phyloP scores from a whole-genome alignment of 495 filamentous ascomycete species.

The Amorphotheca resinae region DNA sequence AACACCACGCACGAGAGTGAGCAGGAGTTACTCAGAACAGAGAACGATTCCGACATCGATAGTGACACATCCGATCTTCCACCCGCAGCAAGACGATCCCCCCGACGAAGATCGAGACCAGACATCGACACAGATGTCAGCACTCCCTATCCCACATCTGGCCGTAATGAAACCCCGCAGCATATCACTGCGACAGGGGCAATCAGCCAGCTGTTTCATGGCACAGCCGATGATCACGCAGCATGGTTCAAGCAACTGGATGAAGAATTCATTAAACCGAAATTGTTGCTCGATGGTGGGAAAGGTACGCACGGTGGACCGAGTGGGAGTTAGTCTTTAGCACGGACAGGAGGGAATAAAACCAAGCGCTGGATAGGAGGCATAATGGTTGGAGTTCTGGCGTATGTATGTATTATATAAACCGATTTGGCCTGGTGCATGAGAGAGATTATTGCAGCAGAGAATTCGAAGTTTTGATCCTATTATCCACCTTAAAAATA shows the following conservation, averaged over 20 bases:
- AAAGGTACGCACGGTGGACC: constrained; percentile 21
- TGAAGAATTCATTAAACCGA: constrained; percentile 94
- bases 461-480: too few relatives aligned
- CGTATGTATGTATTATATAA: background rate
- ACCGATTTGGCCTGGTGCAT: too few relatives aligned
- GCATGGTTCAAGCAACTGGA: constrained; percentile 88
- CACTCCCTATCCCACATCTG: constrained; percentile 19
- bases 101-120: constrained; percentile 5
- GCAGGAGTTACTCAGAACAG: constrained; percentile 44
- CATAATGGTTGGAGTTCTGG: background rate
- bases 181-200: constrained; percentile 18
- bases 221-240: constrained; percentile 68
- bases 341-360: background rate
- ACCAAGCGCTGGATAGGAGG: constrained; percentile 1
- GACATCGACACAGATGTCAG: background rate
- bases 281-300: constrained; percentile 67
- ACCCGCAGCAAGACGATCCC: constrained; percentile 30
- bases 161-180: constrained; percentile 14
- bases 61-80: constrained; percentile 52
- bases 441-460: too few relatives aligned
- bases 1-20: constrained; percentile 32
- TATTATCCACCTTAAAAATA: too few relatives aligned
- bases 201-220: constrained; percentile 17
- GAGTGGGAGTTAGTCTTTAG: constrained; percentile 11
- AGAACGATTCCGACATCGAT: constrained; percentile 50